phyloP scores from a whole-genome alignment of 768 basidiomycete genomes.

The Sistotremastrum suecicum region DNA sequence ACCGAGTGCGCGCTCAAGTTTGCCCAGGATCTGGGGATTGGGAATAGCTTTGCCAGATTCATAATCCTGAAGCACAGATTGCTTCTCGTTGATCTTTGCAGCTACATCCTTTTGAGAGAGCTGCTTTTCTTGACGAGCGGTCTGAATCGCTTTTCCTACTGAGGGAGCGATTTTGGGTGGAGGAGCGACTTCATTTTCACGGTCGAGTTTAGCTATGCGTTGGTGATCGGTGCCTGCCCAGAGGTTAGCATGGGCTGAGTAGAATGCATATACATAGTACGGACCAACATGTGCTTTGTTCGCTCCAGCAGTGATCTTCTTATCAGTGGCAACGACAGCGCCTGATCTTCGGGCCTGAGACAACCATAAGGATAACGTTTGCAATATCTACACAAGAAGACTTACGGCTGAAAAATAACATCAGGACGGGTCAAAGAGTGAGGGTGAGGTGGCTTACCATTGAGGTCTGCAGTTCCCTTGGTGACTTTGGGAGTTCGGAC shows the following conservation, averaged over 20 bases:
- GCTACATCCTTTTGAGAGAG: conserved; percentile 88
- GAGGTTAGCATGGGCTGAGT: background rate
- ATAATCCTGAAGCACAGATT: conserved; percentile 76
- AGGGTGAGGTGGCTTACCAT: conserved; percentile 22
- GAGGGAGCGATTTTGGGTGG: conserved; percentile 63
- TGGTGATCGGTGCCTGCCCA: conserved; percentile 78
- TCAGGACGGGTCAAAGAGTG: background rate
- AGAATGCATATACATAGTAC: conserved; percentile 7
- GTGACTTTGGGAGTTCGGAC: conserved; percentile 47
- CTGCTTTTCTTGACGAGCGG: conserved; percentile 61
- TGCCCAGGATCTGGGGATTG: conserved; percentile 71
- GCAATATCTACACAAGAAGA: conserved; percentile 8
- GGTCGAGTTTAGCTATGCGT: conserved; percentile 84
- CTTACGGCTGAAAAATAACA: conserved; percentile 31
- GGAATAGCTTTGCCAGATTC: conserved; percentile 82
- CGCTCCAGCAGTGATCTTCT: conserved; percentile 49
- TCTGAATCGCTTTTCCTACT: conserved; percentile 77
- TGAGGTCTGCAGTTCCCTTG: conserved; percentile 45
- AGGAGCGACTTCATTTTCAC: conserved; percentile 91
- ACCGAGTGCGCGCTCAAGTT: conserved; percentile 74
- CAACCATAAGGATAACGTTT: background rate
- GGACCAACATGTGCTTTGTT: conserved; percentile 72
- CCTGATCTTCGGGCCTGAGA: conserved; percentile 60
- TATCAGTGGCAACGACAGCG: conserved; percentile 70
- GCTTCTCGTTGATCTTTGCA: conserved; percentile 88